Evolutionary conservation across 2,329 filamentous ascomycete species (phyloP).

Genomic region (Dactylellina parvicollis): DNA sequence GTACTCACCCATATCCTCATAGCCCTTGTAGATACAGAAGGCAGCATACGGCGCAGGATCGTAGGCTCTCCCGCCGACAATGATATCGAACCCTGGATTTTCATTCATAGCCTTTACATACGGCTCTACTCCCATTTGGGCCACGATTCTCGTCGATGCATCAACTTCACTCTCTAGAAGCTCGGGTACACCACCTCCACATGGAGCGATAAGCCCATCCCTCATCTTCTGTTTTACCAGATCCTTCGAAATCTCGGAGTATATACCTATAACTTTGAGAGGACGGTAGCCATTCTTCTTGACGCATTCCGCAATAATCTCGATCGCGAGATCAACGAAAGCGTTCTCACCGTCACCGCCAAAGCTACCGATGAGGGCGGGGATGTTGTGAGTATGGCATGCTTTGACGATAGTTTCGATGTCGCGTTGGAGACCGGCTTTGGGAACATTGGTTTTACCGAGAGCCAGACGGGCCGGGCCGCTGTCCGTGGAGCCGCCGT

Average conservation of each 20-base stretch:
- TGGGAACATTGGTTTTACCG: conserved; percentile 56
- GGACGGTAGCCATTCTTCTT: conserved; percentile 57
- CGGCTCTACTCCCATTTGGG: conserved; percentile 65
- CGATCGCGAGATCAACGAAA: conserved; percentile 62
- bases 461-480: conserved; percentile 63
- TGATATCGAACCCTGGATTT: conserved; percentile 63
- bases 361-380: conserved; percentile 55
- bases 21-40: conserved; percentile 60
- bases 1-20: conserved; percentile 50
- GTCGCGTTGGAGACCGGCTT: conserved; percentile 51
- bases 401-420: conserved; percentile 51
- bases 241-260: conserved; percentile 61
- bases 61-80: conserved; percentile 64
- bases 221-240: conserved; percentile 59
- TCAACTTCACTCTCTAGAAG: conserved; percentile 62
- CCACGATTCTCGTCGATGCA: conserved; percentile 61
- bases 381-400: conserved; percentile 53
- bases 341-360: conserved; percentile 65
- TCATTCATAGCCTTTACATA: conserved; percentile 60
- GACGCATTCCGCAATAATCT: conserved; percentile 62
- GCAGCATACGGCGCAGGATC: conserved; percentile 63
- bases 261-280: conserved; percentile 61
- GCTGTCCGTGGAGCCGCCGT: conserved; percentile 61
- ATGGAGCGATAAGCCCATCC: conserved; percentile 60
- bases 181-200: conserved; percentile 62